Conservation (phyloP, 345 rosid genomes). For the Eucalyptus albens region DNA sequence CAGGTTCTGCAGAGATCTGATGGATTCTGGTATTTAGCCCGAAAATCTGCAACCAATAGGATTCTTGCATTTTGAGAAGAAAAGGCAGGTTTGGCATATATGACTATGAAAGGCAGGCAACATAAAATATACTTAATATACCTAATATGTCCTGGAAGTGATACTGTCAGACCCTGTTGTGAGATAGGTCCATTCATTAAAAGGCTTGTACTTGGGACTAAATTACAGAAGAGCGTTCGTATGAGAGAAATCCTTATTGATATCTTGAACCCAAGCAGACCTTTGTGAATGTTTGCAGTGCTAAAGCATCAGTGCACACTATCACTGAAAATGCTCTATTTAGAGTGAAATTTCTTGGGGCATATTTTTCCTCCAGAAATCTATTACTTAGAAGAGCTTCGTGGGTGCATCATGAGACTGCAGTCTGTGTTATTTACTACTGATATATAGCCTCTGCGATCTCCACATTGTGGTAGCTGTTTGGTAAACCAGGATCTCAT, state of each 20-base stretch:
- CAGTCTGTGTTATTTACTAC: not conserved
- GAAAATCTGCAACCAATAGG: constrained; percentile 68
- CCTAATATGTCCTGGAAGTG: constrained; percentile 57
- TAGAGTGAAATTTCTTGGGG: not conserved
- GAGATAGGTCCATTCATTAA: constrained; percentile 65
- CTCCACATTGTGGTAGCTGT: not conserved
- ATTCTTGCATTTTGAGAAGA: constrained; percentile 22
- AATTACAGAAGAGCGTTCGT: not conserved
- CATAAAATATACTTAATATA: not conserved
- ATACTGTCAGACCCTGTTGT: constrained; percentile 41
- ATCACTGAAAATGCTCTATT: not conserved
- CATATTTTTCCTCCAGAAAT: not conserved
- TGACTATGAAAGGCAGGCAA: not conserved
- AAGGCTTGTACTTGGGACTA: not conserved
- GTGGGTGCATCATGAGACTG: not conserved
- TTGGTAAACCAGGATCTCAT: not conserved
- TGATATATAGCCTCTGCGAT: not conserved
- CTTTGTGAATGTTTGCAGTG: not conserved
- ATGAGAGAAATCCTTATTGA: not conserved
- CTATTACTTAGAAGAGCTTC: not conserved
- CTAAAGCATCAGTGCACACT: not conserved
- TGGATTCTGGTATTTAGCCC: constrained; percentile 55
- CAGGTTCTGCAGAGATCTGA: constrained; percentile 48
- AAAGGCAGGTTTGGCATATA: not conserved
- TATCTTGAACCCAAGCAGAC: not conserved